A percentile compares a stretch with the other conserved stretches of the same genome.
Evolutionary conservation across 768 basidiomycete genomes (phyloP).

Genomic region (Xerocomus spinulosus): DNA sequence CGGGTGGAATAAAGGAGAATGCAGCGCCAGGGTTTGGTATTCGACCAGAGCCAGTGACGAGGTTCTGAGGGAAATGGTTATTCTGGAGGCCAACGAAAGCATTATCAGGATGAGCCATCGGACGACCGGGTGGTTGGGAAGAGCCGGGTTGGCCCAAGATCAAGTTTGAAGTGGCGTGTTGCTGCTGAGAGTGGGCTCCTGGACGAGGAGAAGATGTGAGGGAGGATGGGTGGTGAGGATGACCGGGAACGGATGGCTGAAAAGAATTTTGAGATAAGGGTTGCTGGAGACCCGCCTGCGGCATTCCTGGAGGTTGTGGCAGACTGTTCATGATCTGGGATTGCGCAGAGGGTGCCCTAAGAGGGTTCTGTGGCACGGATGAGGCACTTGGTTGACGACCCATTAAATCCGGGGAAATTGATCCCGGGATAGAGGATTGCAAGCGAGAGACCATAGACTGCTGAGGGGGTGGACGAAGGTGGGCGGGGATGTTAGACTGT

Average conservation of each 20-base stretch:
- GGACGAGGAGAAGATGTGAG: conserved; percentile 31
- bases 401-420: conserved; percentile 44
- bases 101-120: conserved; percentile 45
- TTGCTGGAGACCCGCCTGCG: conserved; percentile 28
- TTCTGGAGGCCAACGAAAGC: conserved; percentile 43
- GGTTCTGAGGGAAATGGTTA: conserved; percentile 29
- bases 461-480: conserved; percentile 35
- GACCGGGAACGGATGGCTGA: conserved; percentile 21
- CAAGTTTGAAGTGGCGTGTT: conserved; percentile 24
- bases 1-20: conserved; percentile 45
- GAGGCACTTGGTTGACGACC: conserved; percentile 37
- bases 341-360: conserved; percentile 42
- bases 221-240: conserved; percentile 29
- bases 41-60: conserved; percentile 34
- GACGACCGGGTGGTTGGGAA: conserved; percentile 30
- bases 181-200: conserved; percentile 26
- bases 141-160: conserved; percentile 30
- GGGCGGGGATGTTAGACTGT: conserved; percentile 38
- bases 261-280: conserved; percentile 31
- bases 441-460: conserved; percentile 32
- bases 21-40: conserved; percentile 31
- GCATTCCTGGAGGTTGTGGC: conserved; percentile 32
- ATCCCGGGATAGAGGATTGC: conserved; percentile 30
- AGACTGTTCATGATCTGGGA: conserved; percentile 47
- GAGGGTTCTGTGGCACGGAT: conserved; percentile 40